These are phyloP conservation scores for Podospora fimiseda DNA, from an alignment of 495 filamentous ascomycete species.

Conservation along the genomic window DNA sequence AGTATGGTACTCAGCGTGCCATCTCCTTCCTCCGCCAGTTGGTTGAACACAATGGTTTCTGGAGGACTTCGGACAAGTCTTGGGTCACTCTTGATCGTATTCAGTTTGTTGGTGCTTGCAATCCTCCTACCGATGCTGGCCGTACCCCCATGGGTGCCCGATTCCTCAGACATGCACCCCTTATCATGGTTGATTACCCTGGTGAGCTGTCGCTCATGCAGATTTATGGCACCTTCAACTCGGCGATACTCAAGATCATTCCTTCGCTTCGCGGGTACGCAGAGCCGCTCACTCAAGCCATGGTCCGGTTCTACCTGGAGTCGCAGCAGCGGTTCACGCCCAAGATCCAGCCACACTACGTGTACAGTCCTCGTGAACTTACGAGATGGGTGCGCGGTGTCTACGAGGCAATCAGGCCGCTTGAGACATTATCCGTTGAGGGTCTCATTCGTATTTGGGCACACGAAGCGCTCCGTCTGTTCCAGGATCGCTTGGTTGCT, in stretches of 20 bases:
- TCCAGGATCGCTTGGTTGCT: slow-evolving; percentile 89
- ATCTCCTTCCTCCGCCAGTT: slow-evolving; percentile 96
- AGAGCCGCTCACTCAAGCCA: slow-evolving; percentile 89
- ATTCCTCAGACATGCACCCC: slow-evolving; percentile 89
- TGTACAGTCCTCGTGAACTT: slow-evolving; percentile 97
- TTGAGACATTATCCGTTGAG: slow-evolving; percentile 81
- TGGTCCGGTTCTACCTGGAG: slow-evolving; percentile 94
- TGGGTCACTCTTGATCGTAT: slow-evolving; percentile 98
- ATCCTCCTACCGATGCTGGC: slow-evolving; percentile 96
- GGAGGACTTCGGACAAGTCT: slow-evolving; percentile 92
- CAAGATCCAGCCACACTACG: slow-evolving; percentile 95
- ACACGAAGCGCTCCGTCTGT: slow-evolving; percentile 90
- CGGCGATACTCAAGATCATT: slow-evolving; percentile 90
- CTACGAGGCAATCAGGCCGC: slow-evolving; percentile 90
- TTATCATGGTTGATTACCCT: slow-evolving; percentile 99
- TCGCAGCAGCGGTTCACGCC: slow-evolving; percentile 91
- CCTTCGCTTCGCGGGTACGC: slow-evolving; percentile 92
- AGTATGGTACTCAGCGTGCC: slow-evolving; percentile 92
- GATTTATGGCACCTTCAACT: slow-evolving; percentile 99
- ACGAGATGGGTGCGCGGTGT: slow-evolving; percentile 95
- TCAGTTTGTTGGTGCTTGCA: slow-evolving; percentile 98
- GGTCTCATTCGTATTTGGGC: slow-evolving; percentile 97
- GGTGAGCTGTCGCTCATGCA: slow-evolving; percentile 89
- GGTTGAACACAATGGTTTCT: slow-evolving; percentile 98
- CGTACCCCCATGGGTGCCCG: slow-evolving; percentile 88